phyloP scores from a whole-genome alignment of 345 rosid species.

The Lenwebbia sp. region DNA sequence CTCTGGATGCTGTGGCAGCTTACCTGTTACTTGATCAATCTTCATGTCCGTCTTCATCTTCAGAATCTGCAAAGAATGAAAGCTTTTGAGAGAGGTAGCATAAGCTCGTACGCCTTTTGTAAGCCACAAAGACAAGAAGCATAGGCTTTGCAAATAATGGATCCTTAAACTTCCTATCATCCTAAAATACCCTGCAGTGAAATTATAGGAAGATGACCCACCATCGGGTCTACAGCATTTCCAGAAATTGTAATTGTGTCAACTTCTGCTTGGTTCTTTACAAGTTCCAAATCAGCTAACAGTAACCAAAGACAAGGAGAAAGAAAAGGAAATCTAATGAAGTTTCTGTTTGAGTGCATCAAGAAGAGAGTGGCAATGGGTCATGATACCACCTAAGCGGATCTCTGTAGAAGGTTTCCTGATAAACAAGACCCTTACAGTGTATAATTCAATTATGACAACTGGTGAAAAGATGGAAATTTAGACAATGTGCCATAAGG shows the following conservation, averaged over 20 bases:
- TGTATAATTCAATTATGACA: background rate
- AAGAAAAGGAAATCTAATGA: background rate
- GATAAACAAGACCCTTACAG: background rate
- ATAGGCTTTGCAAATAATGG: background rate
- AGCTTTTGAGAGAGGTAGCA: background rate
- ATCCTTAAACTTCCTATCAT: background rate
- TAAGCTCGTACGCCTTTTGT: background rate
- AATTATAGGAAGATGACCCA: background rate
- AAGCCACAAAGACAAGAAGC: background rate
- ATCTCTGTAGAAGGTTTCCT: background rate
- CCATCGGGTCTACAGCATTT: background rate
- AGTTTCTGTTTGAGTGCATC: background rate
- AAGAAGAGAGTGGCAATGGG: background rate
- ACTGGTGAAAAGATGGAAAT: background rate
- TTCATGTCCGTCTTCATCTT: conserved; percentile 67
- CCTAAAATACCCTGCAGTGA: background rate
- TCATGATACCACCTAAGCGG: background rate
- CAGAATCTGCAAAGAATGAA: conserved; percentile 55
- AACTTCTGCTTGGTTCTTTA: background rate
- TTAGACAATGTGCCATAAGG: background rate
- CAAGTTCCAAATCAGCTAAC: background rate
- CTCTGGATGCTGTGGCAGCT: background rate
- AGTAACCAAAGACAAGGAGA: background rate
- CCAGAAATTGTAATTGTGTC: background rate
- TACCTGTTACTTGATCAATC: conserved; percentile 27